Conservation (phyloP, 1,139 yeast species). For the Starmera stellimalicola region DNA sequence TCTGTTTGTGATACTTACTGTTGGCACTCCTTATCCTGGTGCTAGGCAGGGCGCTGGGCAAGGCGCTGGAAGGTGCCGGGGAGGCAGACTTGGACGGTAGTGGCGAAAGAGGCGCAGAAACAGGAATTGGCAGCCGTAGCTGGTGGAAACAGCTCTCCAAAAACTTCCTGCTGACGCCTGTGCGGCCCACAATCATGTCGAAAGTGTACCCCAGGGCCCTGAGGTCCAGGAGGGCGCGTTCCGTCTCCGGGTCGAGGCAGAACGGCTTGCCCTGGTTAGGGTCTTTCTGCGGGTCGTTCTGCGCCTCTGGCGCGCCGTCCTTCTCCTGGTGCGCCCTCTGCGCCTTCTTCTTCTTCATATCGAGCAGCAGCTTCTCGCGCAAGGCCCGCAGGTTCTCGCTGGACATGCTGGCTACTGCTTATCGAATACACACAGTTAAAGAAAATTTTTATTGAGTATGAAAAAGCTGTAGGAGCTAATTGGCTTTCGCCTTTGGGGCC, state of each 20-base stretch:
- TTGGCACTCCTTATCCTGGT: no score
- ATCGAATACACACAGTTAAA: neutral
- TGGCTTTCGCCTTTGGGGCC: neutral
- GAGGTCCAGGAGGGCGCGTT: constrained; percentile 9
- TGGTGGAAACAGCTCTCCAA: constrained; percentile 9
- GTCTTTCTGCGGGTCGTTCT: no score
- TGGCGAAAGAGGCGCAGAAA: no score
- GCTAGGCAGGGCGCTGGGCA: no score
- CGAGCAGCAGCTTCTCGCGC: neutral
- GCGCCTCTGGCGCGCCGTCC: constrained; percentile 1
- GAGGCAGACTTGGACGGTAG: no score
- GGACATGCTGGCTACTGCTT: neutral
- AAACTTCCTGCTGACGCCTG: constrained; percentile 12
- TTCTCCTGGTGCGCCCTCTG: no score
- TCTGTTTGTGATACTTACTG: no score
- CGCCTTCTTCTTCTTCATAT: no score
- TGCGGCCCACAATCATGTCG: constrained; percentile 9
- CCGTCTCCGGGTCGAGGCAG: no score
- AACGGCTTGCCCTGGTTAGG: no score
- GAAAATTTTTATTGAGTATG: neutral
- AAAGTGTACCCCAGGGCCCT: constrained; percentile 16
- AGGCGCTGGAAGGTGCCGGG: no score
- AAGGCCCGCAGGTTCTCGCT: constrained; percentile 4
- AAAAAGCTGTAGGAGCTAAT: neutral
- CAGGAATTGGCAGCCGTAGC: constrained; percentile 15